Percentiles rank a stretch among this genome's conserved stretches.
These are phyloP conservation scores for Cryphonectria parasitica DNA, from an alignment of 2,329 filamentous ascomycete species.

Conservation along the genomic window DNA sequence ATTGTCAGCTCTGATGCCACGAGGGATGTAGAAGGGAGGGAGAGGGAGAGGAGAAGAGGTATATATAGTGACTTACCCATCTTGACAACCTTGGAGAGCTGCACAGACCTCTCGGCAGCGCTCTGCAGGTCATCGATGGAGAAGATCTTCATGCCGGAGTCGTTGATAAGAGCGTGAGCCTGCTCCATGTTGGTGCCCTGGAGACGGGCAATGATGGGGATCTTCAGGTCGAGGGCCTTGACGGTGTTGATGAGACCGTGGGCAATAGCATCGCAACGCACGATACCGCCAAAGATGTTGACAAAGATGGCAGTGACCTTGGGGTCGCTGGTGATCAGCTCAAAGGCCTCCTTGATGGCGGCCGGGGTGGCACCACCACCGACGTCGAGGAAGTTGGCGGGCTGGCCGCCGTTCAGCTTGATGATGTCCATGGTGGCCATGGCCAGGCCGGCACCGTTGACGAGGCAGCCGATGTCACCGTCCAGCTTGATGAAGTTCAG, in stretches of 20 bases:
- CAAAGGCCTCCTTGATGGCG: conserved; percentile 96
- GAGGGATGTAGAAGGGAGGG: conserved; percentile 12
- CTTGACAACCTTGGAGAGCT: conserved; percentile 99
- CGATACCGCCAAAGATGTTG: conserved; percentile 99
- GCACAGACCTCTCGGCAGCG: conserved; percentile 96
- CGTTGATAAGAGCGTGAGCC: conserved; percentile 91
- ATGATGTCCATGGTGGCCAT: conserved; percentile 99
- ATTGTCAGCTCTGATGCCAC: conserved; percentile 13
- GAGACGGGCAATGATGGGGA: conserved; percentile 94
- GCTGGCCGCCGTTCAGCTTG: conserved; percentile 95
- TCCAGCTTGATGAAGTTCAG: conserved; percentile 99
- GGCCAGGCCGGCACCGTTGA: conserved; percentile 98
- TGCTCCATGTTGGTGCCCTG: conserved; percentile 98
- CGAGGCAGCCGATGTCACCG: conserved; percentile 97
- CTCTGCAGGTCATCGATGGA: conserved; percentile 97
- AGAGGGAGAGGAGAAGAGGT: background rate
- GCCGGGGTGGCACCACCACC: conserved; percentile 96
- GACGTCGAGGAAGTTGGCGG: conserved; percentile 98
- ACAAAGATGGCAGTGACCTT: conserved; percentile 99
- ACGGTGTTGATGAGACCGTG: conserved; percentile 95
- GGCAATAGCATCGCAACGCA: conserved; percentile 96
- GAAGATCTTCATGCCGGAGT: conserved; percentile 99
- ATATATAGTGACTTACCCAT: conserved; percentile 67
- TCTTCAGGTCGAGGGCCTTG: conserved; percentile 91
- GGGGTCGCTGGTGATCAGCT: conserved; percentile 96